A percentile compares a stretch with the other conserved stretches of the same genome.
Conservation (phyloP, 768 basidiomycete species). For the Pholiota microspora region DNA sequence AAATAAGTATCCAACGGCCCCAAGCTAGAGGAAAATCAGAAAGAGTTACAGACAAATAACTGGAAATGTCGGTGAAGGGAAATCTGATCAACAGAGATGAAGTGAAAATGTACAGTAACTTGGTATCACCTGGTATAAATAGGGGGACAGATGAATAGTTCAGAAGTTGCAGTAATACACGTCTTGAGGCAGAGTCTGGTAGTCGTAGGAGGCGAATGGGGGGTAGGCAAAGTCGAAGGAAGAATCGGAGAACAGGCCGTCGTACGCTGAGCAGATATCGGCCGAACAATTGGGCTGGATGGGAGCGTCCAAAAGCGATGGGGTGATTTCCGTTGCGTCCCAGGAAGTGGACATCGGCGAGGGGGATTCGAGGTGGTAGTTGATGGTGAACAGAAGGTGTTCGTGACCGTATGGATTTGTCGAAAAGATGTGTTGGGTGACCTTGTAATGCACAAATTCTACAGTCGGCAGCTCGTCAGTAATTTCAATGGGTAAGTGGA, state of each 20-base stretch:
- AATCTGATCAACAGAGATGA: background rate
- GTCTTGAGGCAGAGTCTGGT: background rate
- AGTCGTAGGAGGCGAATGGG: background rate
- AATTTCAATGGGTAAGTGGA: too few relatives aligned
- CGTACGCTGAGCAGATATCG: background rate
- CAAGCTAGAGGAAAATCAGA: too few relatives aligned
- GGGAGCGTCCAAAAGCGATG: background rate
- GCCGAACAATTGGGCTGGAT: background rate
- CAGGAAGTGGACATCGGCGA: background rate
- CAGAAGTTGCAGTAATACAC: background rate
- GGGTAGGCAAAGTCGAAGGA: background rate
- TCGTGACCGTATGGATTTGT: constrained; percentile 3
- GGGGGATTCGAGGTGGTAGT: constrained; percentile 10
- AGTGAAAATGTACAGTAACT: background rate
- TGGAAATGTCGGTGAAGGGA: too few relatives aligned
- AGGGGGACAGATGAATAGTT: background rate
- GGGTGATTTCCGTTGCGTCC: background rate
- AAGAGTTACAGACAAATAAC: too few relatives aligned
- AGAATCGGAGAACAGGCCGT: background rate
- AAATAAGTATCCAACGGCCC: background rate
- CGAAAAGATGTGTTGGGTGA: constrained; percentile 11
- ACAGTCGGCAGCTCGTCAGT: background rate
- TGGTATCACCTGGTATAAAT: background rate
- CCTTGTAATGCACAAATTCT: constrained; percentile 10
- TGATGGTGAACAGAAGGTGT: constrained; percentile 6